Evolutionary conservation across 1,139 yeast genomes (phyloP).

Genomic region (Nadsonia starkeyi-henricii): DNA sequence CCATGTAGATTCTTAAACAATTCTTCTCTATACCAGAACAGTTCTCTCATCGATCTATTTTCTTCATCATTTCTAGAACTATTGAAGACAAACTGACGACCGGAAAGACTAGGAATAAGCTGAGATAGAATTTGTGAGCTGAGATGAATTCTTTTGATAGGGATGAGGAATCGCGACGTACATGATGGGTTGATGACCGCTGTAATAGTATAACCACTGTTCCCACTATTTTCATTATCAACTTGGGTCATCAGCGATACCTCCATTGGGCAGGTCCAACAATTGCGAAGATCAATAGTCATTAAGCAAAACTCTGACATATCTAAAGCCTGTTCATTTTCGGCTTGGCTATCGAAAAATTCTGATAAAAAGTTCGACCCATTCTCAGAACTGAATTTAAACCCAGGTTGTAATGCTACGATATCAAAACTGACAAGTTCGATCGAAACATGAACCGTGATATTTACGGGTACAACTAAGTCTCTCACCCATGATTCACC

Average conservation of each 20-base stretch:
- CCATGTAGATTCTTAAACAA: constrained; percentile 49
- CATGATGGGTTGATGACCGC: constrained; percentile 32
- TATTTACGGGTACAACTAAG: constrained; percentile 47
- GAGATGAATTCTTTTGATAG: constrained; percentile 42
- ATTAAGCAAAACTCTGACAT: constrained; percentile 45
- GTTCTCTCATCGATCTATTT: constrained; percentile 39
- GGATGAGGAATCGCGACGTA: constrained; percentile 53
- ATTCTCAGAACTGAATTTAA: constrained; percentile 7
- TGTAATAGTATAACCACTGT: constrained; percentile 15
- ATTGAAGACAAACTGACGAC: constrained; percentile 60
- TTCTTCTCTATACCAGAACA: constrained; percentile 70
- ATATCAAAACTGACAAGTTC: constrained; percentile 67
- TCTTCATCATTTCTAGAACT: constrained; percentile 40
- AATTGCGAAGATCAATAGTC: constrained; percentile 55
- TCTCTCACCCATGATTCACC: constrained; percentile 34
- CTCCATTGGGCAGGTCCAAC: constrained; percentile 36
- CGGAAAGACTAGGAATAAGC: constrained; percentile 62
- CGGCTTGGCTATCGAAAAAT: constrained; percentile 7
- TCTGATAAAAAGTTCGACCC: neutral
- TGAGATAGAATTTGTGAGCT: constrained; percentile 31
- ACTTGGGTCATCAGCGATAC: constrained; percentile 25
- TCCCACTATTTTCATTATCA: constrained; percentile 19
- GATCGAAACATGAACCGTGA: constrained; percentile 57
- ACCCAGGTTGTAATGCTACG: constrained; percentile 28
- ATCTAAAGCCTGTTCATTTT: constrained; percentile 13